phyloP scores from a whole-genome alignment of 306 rosid genomes.

The Glycine latifolia region DNA sequence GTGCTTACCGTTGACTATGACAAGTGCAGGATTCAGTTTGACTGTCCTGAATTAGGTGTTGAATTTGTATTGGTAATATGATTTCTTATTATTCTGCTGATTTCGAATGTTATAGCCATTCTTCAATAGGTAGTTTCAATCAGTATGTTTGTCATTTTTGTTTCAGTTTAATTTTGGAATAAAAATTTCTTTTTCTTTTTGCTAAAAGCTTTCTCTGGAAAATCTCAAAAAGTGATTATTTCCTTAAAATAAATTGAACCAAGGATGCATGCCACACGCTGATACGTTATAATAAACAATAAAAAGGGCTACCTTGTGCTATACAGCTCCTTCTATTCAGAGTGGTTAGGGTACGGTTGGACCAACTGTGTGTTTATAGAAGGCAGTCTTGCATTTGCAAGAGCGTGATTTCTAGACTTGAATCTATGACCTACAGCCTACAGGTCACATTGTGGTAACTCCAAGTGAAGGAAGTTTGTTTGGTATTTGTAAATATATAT shows the following conservation, averaged over 20 bases:
- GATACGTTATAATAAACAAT: conserved; percentile 7
- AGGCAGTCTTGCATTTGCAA: conserved; percentile 29
- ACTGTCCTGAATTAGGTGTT: conserved; percentile 85
- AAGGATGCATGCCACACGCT: background rate
- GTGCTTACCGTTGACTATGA: conserved; percentile 92
- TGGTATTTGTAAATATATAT: conserved; percentile 25
- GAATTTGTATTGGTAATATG: conserved; percentile 79
- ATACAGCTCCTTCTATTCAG: conserved; percentile 8
- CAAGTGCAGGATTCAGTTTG: conserved; percentile 90
- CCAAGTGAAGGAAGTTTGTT: background rate
- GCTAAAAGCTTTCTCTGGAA: background rate
- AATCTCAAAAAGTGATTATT: background rate
- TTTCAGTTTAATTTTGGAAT: background rate
- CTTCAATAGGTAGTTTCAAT: conserved; percentile 30
- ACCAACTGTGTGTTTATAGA: background rate
- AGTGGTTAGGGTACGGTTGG: conserved; percentile 8
- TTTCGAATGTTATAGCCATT: conserved; percentile 21
- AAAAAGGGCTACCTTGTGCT: background rate
- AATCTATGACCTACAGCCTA: background rate
- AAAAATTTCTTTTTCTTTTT: background rate
- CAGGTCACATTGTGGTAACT: background rate
- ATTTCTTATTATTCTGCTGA: conserved; percentile 42
- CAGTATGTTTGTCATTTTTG: background rate
- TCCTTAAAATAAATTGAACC: conserved; percentile 8
- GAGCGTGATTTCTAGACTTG: conserved; percentile 14